A percentile compares a stretch with the other conserved stretches of the same genome.
These are phyloP conservation scores for Cyberlindnera samutprakarnensis DNA, from an alignment of 805 yeast genomes.

Conservation along the genomic window DNA sequence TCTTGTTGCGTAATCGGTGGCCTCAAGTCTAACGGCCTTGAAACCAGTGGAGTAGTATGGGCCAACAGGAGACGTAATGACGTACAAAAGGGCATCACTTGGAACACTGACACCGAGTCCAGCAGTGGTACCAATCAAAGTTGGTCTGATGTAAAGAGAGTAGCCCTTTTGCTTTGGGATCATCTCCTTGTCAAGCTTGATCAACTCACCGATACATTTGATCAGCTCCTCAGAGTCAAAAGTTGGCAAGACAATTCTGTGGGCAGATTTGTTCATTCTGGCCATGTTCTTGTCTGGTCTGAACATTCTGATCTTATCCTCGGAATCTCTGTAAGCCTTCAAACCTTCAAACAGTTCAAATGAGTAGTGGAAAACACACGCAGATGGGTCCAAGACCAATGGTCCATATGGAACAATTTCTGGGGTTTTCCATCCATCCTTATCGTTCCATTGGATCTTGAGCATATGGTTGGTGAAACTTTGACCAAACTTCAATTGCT, in stretches of 20 bases:
- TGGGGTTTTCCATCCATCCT: constrained; percentile 84
- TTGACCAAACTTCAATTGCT: constrained; percentile 61
- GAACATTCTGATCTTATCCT: constrained; percentile 72
- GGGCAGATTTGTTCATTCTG: constrained; percentile 85
- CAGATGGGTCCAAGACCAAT: constrained; percentile 73
- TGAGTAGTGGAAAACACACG: constrained; percentile 89
- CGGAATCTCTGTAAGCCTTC: constrained; percentile 71
- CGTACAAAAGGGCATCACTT: constrained; percentile 70
- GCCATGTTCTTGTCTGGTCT: constrained; percentile 89
- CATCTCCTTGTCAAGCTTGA: constrained; percentile 65
- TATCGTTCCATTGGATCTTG: constrained; percentile 72
- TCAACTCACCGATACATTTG: constrained; percentile 68
- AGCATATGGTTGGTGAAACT: constrained; percentile 86
- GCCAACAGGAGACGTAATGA: constrained; percentile 94
- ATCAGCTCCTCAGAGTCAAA: constrained; percentile 75
- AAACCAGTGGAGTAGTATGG: constrained; percentile 94
- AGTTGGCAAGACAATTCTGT: constrained; percentile 80
- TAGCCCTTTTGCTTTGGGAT: constrained; percentile 85
- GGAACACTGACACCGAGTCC: constrained; percentile 86
- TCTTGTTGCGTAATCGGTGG: constrained; percentile 92
- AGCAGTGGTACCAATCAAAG: constrained; percentile 87
- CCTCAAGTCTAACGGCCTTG: constrained; percentile 91
- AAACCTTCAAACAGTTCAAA: constrained; percentile 94
- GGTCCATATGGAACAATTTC: constrained; percentile 80
- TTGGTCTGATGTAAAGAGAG: constrained; percentile 90